Percentiles rank a stretch among this genome's conserved stretches.
Evolutionary conservation across 1,284 basidiomycete species (phyloP).

Genomic region (Cutaneotrichosporon daszewskae): DNA sequence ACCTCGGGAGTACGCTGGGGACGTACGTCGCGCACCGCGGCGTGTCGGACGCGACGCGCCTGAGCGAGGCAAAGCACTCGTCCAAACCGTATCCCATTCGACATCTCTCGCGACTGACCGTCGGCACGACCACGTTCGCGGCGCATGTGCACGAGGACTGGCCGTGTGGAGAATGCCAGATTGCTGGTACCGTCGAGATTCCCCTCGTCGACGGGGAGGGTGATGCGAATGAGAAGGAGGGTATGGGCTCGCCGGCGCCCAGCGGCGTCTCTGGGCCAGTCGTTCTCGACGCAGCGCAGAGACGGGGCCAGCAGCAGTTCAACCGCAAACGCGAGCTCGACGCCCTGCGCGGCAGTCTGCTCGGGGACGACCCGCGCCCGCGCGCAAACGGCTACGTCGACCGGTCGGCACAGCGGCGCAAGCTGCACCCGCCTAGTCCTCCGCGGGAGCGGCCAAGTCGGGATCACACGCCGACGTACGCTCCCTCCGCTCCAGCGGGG

Average conservation of each 20-base stretch:
- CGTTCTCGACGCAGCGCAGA: conserved; percentile 2
- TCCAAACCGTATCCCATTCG: conserved; percentile 28
- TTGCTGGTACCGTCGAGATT: conserved; percentile 29
- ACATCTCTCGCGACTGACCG: conserved; percentile 30
- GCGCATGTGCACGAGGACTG: conserved; percentile 41
- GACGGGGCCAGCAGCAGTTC: conserved; percentile 8
- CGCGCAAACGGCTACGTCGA: conserved; percentile 31
- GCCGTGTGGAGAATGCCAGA: conserved; percentile 41
- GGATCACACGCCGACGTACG: neutral
- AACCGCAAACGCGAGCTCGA: conserved; percentile 31
- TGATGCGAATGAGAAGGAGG: neutral
- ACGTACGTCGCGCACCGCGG: conserved; percentile 32
- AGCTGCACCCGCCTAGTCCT: conserved; percentile 22
- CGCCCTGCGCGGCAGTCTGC: conserved; percentile 24
- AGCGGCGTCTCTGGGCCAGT: neutral
- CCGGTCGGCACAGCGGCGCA: conserved; percentile 38
- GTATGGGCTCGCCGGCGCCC: neutral
- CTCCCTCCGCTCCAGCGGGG: too few relatives aligned
- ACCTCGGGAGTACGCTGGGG: conserved; percentile 45
- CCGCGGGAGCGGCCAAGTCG: conserved; percentile 6
- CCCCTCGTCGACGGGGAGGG: conserved; percentile 27
- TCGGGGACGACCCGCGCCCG: conserved; percentile 26
- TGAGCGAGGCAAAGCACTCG: conserved; percentile 29
- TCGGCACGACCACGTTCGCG: conserved; percentile 38
- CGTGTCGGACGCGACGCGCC: conserved; percentile 10